Conservation (phyloP, 768 basidiomycete species). For the Collybia sordida region DNA sequence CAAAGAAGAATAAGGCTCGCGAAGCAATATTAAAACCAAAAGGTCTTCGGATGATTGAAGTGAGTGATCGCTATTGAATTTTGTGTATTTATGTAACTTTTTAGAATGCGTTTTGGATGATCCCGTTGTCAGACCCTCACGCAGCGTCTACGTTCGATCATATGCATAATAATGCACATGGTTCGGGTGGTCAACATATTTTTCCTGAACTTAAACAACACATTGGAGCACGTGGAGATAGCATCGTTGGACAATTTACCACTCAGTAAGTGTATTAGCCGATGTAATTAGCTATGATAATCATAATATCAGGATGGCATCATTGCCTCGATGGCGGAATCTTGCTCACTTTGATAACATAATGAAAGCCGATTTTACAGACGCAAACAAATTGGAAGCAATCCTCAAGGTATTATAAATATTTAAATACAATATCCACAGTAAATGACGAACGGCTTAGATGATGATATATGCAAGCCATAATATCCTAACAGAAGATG, state of each 20-base stretch:
- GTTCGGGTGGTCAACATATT: constrained; percentile 25
- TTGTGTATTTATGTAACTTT: neutral
- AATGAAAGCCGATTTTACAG: constrained; percentile 13
- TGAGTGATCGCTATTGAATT: neutral
- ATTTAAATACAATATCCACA: neutral
- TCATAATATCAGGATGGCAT: too few species aligned
- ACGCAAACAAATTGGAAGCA: constrained; percentile 7
- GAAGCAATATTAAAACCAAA: neutral
- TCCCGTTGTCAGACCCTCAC: constrained; percentile 23
- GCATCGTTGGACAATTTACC: neutral
- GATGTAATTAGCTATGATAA: too few species aligned
- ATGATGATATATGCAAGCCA: neutral
- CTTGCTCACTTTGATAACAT: constrained; percentile 8
- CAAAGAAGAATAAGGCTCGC: too few species aligned
- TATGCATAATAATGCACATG: constrained; percentile 21
- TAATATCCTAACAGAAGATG: neutral
- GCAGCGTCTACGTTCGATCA: constrained; percentile 24
- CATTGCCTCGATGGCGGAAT: constrained; percentile 8
- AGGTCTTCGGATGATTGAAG: neutral
- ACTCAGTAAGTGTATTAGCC: too few species aligned
- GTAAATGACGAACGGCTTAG: neutral
- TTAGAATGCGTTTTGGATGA: constrained; percentile 28
- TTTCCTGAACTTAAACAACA: constrained; percentile 16
- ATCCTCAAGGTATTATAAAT: constrained; percentile 7
- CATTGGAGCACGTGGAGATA: neutral